phyloP scores from a whole-genome alignment of 495 filamentous ascomycete genomes.

The Cercophora samala region DNA sequence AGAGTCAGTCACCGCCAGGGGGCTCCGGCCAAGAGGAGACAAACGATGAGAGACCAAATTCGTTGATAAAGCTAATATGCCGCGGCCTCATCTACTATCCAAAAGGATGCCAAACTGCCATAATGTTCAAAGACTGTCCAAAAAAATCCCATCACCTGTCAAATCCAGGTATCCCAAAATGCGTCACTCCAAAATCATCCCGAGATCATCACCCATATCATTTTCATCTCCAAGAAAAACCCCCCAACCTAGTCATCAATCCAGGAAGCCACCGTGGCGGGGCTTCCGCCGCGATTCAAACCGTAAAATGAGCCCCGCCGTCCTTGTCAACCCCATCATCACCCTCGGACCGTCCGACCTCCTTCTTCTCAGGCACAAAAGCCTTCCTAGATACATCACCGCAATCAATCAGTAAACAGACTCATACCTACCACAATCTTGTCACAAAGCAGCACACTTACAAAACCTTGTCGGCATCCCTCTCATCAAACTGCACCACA shows the following conservation, averaged over 20 bases:
- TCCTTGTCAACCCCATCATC: background rate
- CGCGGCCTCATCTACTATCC: background rate
- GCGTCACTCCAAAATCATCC: background rate
- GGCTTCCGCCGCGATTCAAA: background rate
- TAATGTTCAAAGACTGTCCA: no score
- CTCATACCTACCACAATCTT: no score
- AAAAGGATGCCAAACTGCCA: background rate
- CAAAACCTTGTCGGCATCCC: background rate
- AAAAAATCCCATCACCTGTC: background rate
- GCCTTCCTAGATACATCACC: background rate
- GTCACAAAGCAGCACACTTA: background rate
- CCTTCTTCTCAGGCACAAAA: background rate
- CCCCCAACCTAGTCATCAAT: background rate
- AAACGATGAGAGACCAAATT: background rate
- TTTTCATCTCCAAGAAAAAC: background rate
- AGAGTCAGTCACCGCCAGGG: background rate
- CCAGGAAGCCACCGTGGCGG: background rate
- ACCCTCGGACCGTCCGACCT: no score
- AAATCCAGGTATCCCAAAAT: background rate
- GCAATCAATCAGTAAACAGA: background rate
- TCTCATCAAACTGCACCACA: background rate
- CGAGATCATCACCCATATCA: background rate
- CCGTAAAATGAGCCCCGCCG: background rate
- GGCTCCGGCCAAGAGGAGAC: no score
- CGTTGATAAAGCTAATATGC: background rate